A percentile compares a stretch with the other conserved stretches of the same genome.
Evolutionary conservation across 768 basidiomycete species (phyloP).

Genomic region (Steccherinum ochraceum): DNA sequence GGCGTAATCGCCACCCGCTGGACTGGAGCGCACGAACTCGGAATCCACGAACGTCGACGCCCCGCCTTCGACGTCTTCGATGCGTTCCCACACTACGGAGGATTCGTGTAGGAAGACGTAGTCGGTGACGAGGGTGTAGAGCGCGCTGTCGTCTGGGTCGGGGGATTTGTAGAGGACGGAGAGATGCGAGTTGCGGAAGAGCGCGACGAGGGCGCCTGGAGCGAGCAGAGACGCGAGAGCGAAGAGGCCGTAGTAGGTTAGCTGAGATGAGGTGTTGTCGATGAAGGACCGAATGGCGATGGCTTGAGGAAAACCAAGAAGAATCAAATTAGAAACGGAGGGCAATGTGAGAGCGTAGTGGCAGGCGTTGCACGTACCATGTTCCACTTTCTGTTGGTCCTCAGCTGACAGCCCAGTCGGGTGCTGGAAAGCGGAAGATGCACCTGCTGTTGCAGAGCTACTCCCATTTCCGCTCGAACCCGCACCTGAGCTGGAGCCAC

Average conservation of each 20-base stretch:
- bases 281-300: constrained; percentile 64
- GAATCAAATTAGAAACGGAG: not conserved
- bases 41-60: constrained; percentile 76
- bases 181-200: constrained; percentile 88
- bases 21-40: constrained; percentile 53
- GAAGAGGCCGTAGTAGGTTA: constrained; percentile 87
- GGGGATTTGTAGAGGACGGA: constrained; percentile 72
- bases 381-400: constrained; percentile 57
- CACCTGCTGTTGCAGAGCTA: not conserved
- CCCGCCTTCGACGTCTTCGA: constrained; percentile 83
- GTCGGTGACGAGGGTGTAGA: constrained; percentile 86
- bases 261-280: constrained; percentile 66
- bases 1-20: constrained; percentile 77
- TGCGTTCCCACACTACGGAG: constrained; percentile 83
- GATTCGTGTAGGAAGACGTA: constrained; percentile 72
- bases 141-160: constrained; percentile 31
- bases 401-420: constrained; percentile 32
- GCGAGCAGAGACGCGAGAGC: constrained; percentile 49
- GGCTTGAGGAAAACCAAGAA: constrained; percentile 28
- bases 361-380: constrained; percentile 41
- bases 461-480: not conserved
- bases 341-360: not conserved
- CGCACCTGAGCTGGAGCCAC: not conserved
- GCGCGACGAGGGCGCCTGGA: constrained; percentile 64
- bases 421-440: not conserved